Evolutionary conservation across 805 yeast genomes (phyloP).

Genomic region (Nakazawaea ishiwadae): DNA sequence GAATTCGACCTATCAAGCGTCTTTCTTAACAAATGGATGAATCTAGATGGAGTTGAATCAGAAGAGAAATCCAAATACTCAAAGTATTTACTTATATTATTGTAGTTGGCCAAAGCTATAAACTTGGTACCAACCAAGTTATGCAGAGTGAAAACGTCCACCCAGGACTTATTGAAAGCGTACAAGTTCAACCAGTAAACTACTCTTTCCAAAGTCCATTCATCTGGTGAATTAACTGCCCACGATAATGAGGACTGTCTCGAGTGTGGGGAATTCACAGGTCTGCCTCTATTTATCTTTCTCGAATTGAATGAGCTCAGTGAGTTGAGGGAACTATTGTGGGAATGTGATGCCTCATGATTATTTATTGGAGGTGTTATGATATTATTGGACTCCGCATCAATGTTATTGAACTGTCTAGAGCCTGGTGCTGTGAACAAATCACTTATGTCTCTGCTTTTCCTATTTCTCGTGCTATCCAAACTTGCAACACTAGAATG

Average conservation of each 20-base stretch:
- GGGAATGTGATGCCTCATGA: conserved; percentile 6
- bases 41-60: conserved; percentile 50
- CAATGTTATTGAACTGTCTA: not conserved
- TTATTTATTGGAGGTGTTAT: not conserved
- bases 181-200: conserved; percentile 62
- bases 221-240: conserved; percentile 49
- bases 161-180: conserved; percentile 71
- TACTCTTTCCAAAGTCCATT: conserved; percentile 73
- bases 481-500: not conserved
- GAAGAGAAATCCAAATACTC: conserved; percentile 38
- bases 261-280: conserved; percentile 9
- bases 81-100: conserved; percentile 29
- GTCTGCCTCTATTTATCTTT: not conserved
- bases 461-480: not conserved
- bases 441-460: not conserved
- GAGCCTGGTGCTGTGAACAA: not conserved
- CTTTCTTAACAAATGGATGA: conserved; percentile 47
- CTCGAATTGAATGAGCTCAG: conserved; percentile 3
- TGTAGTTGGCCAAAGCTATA: conserved; percentile 63
- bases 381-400: not conserved
- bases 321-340: conserved; percentile 6
- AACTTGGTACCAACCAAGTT: conserved; percentile 61
- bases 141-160: conserved; percentile 51
- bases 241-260: conserved; percentile 29
- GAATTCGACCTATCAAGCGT: conserved; percentile 29